phyloP scores from a whole-genome alignment of 768 basidiomycete species.

The Mycena sanguinolenta region DNA sequence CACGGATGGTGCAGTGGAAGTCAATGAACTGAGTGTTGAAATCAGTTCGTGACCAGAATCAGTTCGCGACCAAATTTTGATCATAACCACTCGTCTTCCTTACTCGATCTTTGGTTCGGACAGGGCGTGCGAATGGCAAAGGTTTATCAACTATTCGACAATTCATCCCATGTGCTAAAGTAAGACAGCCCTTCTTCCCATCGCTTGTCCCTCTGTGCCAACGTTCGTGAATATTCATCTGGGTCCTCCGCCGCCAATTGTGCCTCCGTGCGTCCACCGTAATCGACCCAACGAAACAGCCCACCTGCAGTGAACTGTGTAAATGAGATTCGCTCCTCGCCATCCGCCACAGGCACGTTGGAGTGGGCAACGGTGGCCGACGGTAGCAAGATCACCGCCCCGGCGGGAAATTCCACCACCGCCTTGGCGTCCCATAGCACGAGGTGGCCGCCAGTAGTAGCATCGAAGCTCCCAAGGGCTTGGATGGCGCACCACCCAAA shows the following conservation, averaged over 20 bases:
- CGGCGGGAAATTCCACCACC: too few species aligned
- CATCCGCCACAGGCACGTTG: constrained; percentile 39
- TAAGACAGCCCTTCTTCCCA: background rate
- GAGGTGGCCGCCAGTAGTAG: too few species aligned
- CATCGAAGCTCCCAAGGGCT: too few species aligned
- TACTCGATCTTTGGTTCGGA: too few species aligned
- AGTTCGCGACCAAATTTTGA: too few species aligned
- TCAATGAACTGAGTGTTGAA: too few species aligned
- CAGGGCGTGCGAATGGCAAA: too few species aligned
- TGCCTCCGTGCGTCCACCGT: constrained; percentile 34
- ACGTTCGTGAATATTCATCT: background rate
- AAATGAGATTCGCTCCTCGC: constrained; percentile 40
- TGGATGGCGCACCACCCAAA: too few species aligned
- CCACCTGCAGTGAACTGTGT: constrained; percentile 46
- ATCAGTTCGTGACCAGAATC: background rate
- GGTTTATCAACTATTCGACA: too few species aligned
- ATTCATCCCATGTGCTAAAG: background rate
- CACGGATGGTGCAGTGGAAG: too few species aligned
- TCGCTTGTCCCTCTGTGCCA: background rate
- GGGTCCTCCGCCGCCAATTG: constrained; percentile 11
- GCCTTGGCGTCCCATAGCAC: too few species aligned
- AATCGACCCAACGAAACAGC: constrained; percentile 43
- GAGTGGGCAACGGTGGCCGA: constrained; percentile 45
- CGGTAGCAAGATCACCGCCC: constrained; percentile 44
- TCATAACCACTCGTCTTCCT: background rate